These are phyloP conservation scores for Prunus mume DNA, from an alignment of 306 rosid species.

Conservation along the genomic window DNA sequence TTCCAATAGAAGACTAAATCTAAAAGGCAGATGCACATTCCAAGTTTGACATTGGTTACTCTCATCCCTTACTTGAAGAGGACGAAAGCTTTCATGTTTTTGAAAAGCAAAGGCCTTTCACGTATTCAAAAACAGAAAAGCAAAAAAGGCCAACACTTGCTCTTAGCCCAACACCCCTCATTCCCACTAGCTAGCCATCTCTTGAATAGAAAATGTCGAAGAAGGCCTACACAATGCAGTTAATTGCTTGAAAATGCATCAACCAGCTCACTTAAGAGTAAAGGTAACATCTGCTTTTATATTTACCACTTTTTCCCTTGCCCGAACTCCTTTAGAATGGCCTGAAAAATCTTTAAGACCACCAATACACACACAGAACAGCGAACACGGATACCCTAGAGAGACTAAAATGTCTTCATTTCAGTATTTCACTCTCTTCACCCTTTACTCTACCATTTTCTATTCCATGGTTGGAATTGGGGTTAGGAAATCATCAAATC, in stretches of 20 bases:
- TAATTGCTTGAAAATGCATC: constrained; percentile 18
- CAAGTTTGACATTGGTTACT: too few relatives aligned
- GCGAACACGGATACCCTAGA: neutral
- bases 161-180: too few relatives aligned
- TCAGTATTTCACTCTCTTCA: neutral
- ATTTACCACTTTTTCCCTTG: neutral
- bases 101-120: neutral
- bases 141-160: too few relatives aligned
- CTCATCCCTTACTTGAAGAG: too few relatives aligned
- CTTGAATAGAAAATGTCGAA: neutral
- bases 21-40: too few relatives aligned
- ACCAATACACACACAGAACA: neutral
- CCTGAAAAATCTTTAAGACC: neutral
- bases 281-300: neutral
- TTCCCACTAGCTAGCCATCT: neutral
- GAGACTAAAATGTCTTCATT: constrained; percentile 6
- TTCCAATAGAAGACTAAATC: too few relatives aligned
- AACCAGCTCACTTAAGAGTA: neutral
- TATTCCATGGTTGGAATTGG: constrained; percentile 9
- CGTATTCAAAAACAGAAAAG: too few relatives aligned
- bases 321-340: neutral
- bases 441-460: constrained; percentile 4
- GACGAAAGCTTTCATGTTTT: neutral
- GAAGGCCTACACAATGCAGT: neutral
- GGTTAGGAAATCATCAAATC: constrained; percentile 4